These are phyloP conservation scores for Sporothrix mexicana DNA, from an alignment of 2,329 filamentous ascomycete species.

Conservation along the genomic window DNA sequence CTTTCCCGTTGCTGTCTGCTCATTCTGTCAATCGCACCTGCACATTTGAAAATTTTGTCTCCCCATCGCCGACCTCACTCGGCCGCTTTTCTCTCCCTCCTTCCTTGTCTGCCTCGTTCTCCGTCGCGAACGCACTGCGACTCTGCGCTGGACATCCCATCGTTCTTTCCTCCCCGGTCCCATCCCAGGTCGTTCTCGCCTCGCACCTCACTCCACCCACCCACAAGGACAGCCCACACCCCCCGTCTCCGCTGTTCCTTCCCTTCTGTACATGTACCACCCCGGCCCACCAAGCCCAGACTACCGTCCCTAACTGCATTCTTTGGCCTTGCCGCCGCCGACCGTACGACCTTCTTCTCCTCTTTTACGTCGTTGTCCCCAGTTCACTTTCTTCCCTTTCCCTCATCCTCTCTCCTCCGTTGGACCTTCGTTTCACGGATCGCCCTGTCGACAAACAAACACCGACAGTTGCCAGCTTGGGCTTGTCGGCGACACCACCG, in stretches of 20 bases:
- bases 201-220: conserved; percentile 15
- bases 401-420: neutral
- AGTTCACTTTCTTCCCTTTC: conserved; percentile 3
- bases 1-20: neutral
- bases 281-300: conserved; percentile 12
- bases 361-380: conserved; percentile 23
- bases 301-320: conserved; percentile 23
- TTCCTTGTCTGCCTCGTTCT: neutral
- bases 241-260: conserved; percentile 20
- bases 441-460: conserved; percentile 7
- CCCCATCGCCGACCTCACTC: too few species aligned
- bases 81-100: neutral
- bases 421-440: conserved; percentile 2
- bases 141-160: conserved; percentile 14
- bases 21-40: neutral
- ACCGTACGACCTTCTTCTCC: conserved; percentile 15
- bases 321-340: conserved; percentile 9
- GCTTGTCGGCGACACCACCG: conserved; percentile 11
- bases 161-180: conserved; percentile 14
- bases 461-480: conserved; percentile 7
- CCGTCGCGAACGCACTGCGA: conserved; percentile 9
- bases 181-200: neutral
- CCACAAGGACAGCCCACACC: conserved; percentile 8
- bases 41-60: neutral
- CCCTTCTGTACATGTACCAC: conserved; percentile 14